A percentile compares a stretch with the other conserved stretches of the same genome.
Evolutionary conservation across 495 filamentous ascomycete species (phyloP).

Genomic region (Neurospora sp.): DNA sequence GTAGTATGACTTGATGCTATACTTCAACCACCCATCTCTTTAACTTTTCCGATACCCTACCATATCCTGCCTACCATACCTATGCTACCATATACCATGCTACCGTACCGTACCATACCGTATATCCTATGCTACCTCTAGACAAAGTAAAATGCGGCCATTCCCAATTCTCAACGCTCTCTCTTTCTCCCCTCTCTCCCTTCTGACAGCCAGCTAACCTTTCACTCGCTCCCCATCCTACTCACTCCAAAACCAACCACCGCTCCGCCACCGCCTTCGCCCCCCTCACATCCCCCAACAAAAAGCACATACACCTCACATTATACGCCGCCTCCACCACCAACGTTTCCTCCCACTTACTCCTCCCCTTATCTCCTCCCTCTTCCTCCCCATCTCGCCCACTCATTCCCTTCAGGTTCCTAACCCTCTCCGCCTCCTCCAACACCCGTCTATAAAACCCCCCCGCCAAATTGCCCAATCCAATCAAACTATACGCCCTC

Average conservation of each 20-base stretch:
- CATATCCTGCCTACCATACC: not conserved
- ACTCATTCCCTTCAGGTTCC: not conserved
- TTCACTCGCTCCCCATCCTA: too few relatives aligned
- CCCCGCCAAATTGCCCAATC: conserved; percentile 66
- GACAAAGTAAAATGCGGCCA: not conserved
- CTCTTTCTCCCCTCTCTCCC: not conserved
- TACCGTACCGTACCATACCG: not conserved
- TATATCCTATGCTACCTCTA: not conserved
- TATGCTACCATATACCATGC: not conserved
- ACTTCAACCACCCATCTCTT: not conserved
- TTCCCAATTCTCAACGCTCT: too few relatives aligned
- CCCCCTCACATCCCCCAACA: conserved; percentile 24
- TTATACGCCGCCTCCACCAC: conserved; percentile 67
- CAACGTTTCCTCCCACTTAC: conserved; percentile 45
- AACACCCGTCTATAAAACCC: conserved; percentile 53
- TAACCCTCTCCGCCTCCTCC: conserved; percentile 10
- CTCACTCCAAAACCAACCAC: conserved; percentile 22
- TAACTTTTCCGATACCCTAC: not conserved
- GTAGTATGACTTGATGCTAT: not conserved
- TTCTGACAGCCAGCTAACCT: too few relatives aligned
- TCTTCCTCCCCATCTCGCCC: not conserved
- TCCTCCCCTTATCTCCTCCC: not conserved
- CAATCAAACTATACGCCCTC: conserved; percentile 70
- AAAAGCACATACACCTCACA: conserved; percentile 42
- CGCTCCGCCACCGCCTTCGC: conserved; percentile 15